Evolutionary conservation across 2,329 filamentous ascomycete species (phyloP).

Genomic region (Xylogone sp.): DNA sequence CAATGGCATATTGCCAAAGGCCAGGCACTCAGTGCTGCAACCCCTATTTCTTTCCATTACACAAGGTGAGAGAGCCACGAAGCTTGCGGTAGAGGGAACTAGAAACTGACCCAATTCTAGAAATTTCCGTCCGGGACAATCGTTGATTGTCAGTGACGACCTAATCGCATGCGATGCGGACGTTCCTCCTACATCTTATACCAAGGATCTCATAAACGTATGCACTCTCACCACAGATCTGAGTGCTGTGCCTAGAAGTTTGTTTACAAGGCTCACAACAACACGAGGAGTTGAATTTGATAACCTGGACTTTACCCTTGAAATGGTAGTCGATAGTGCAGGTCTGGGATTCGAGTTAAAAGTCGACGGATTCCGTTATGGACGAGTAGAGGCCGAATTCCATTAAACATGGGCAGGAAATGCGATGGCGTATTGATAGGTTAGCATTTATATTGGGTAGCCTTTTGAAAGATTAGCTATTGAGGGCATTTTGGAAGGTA

Average conservation of each 20-base stretch:
- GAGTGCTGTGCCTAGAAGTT: conserved; percentile 66
- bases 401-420: conserved; percentile 45
- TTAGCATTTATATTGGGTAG: too few relatives aligned
- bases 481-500: too few relatives aligned
- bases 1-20: conserved; percentile 80
- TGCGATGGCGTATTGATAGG: neutral
- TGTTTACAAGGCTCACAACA: conserved; percentile 74
- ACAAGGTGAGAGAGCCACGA: conserved; percentile 48
- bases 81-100: neutral
- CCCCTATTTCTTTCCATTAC: conserved; percentile 79
- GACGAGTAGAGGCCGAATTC: conserved; percentile 74
- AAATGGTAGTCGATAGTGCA: conserved; percentile 79
- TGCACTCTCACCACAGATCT: conserved; percentile 80
- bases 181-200: conserved; percentile 52
- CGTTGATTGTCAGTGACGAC: conserved; percentile 74
- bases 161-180: conserved; percentile 73
- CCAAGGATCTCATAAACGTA: conserved; percentile 63
- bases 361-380: conserved; percentile 74
- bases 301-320: conserved; percentile 76
- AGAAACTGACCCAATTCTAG: neutral
- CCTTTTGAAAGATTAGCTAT: too few relatives aligned
- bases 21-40: conserved; percentile 68
- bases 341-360: conserved; percentile 74
- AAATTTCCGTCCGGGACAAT: conserved; percentile 60
- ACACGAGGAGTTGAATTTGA: conserved; percentile 78